phyloP scores from a whole-genome alignment of 1,139 yeast species.

The Yamadazyma mexicana region DNA sequence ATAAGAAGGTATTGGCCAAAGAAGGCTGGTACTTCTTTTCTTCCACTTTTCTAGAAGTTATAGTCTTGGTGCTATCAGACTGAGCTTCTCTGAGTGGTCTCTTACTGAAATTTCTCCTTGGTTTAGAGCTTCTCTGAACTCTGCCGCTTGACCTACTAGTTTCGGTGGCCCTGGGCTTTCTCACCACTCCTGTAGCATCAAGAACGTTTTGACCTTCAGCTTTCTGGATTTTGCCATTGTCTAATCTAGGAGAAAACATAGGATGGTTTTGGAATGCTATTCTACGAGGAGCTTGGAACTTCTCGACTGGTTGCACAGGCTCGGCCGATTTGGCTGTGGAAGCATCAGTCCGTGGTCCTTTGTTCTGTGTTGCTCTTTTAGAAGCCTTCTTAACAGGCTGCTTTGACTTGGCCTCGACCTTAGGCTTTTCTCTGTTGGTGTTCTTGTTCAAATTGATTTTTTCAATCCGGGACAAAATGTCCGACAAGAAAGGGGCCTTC shows the following conservation, averaged over 20 bases:
- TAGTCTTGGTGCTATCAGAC: slow-evolving; percentile 6
- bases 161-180: background rate
- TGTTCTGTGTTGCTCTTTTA: background rate
- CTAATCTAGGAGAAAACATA: slow-evolving; percentile 14
- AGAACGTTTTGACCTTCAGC: background rate
- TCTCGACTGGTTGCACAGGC: too few species aligned
- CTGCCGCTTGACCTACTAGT: background rate
- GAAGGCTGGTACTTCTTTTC: slow-evolving; percentile 12
- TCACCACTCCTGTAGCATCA: background rate
- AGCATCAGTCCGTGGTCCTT: too few species aligned
- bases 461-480: slow-evolving; percentile 16
- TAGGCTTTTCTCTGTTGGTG: background rate
- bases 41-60: slow-evolving; percentile 10
- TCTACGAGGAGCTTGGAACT: slow-evolving; percentile 2
- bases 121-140: background rate
- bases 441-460: slow-evolving; percentile 15
- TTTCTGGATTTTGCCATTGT: slow-evolving; percentile 1
- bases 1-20: slow-evolving; percentile 30
- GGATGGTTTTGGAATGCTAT: slow-evolving; percentile 24
- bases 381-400: too few species aligned
- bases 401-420: too few species aligned
- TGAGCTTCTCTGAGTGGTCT: slow-evolving; percentile 2
- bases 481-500: slow-evolving; percentile 15
- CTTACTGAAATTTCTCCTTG: background rate
- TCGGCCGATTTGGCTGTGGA: too few species aligned